phyloP scores from a whole-genome alignment of 176 grass and related monocot genomes.

The Lolium perenne region DNA sequence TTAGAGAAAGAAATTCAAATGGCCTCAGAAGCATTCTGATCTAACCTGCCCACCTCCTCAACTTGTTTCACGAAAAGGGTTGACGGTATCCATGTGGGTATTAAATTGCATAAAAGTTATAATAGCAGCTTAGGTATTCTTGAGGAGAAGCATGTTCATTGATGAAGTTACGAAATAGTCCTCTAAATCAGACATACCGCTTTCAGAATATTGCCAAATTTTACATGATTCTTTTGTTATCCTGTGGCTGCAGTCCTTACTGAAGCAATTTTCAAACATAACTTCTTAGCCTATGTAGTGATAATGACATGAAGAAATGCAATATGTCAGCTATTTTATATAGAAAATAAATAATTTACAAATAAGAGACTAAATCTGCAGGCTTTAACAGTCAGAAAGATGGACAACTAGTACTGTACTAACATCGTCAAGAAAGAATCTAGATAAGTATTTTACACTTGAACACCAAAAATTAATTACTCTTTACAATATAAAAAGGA shows the following conservation, averaged over 20 bases:
- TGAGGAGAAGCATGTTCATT: not conserved
- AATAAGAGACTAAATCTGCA: conserved; percentile 2
- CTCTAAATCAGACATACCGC: conserved; percentile 43
- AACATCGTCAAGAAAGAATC: not conserved
- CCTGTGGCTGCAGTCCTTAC: conserved; percentile 22
- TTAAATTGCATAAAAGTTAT: conserved; percentile 41
- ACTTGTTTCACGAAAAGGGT: conserved; percentile 35
- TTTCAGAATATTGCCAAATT: conserved; percentile 47
- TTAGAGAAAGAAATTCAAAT: not conserved
- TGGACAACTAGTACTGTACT: not conserved
- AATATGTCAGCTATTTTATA: too few relatives aligned
- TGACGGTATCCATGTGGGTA: not conserved
- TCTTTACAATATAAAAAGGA: conserved; percentile 5
- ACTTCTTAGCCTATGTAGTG: not conserved
- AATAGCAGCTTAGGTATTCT: not conserved
- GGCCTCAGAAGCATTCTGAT: not conserved
- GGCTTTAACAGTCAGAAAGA: not conserved
- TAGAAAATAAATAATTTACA: not conserved
- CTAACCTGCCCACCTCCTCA: conserved; percentile 32
- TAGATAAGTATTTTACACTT: not conserved
- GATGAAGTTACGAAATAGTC: not conserved
- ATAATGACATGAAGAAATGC: too few relatives aligned
- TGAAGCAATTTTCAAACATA: conserved; percentile 43
- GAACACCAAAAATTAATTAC: not conserved
- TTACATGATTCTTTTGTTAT: conserved; percentile 45